Evolutionary conservation across 176 grass and related monocot species (phyloP).

Genomic region (Carex scoparia): DNA sequence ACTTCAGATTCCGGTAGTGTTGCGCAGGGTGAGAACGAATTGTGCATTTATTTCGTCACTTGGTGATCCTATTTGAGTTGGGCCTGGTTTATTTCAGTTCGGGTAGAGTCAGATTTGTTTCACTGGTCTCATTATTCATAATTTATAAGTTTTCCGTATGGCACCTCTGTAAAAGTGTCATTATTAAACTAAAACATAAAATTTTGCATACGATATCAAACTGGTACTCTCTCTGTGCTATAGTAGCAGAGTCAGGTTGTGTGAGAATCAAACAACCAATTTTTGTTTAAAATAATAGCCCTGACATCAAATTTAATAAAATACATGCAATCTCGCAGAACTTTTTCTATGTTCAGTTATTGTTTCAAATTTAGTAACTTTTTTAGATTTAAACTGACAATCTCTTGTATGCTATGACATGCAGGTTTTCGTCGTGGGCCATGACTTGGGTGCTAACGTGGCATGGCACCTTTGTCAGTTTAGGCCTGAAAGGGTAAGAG

Average conservation of each 20-base stretch:
- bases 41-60: not conserved
- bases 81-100: not conserved
- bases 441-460: conserved; percentile 46
- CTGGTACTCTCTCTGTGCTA: not conserved
- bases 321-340: not conserved
- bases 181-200: not conserved
- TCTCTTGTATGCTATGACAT: not conserved
- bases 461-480: conserved; percentile 50
- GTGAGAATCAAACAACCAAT: not conserved
- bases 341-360: not conserved
- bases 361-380: not conserved
- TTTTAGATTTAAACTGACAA: not conserved
- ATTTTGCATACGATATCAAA: not conserved
- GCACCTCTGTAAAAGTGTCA: not conserved
- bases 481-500: conserved; percentile 46
- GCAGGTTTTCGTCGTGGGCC: conserved; percentile 52
- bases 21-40: not conserved
- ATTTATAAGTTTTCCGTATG: not conserved
- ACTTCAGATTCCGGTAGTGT: not conserved
- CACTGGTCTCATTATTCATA: not conserved
- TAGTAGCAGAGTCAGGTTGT: not conserved
- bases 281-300: not conserved
- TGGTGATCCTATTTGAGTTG: not conserved
- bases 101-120: not conserved
- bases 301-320: not conserved